Base-by-base conservation (phyloP, 768 basidiomycete species). In the Auriscalpium orientale region DNA sequence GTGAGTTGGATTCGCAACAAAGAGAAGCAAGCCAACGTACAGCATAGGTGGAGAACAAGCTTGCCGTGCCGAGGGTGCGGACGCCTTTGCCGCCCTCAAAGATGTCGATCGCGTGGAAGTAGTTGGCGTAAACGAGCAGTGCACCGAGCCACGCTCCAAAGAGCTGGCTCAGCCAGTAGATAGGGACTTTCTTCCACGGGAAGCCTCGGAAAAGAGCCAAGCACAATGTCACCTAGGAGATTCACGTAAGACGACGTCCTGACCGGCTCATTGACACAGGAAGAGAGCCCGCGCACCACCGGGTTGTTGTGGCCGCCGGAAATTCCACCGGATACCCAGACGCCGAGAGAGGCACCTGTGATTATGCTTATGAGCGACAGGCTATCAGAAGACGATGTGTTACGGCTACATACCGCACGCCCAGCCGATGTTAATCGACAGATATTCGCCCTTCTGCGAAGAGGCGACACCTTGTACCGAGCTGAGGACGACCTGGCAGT, bases 171-270 rank as follows among this genome's bases (percentile, higher is more conserved):
- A 81, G 64, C 47, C 87, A 78, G 66, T 83, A 90, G 20, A 62
- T 76, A 0, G 90, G 90, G 0, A 90, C 90, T 66, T 91, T 91
- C 61, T 76, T 77, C 85, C 87, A 87, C 0, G 90, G 87, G 69
- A 92, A 91, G 47, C 76, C 77, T 59, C 89, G 81, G 67, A 83
- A 82, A 2, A 80, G 73, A 4, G 86, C 87, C 46, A 90, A 64
- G 13, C 82, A 76, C 50, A 92, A 68, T 16, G 90, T 92, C 22
- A 91, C 76, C 84, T 85, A 35, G 33, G 18, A 5, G 28, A 8
- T 1, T 28, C 48, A 18, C 6, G 40, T 43, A 18, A 13, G 40
- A 15, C 40, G 40, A 43, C 18, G 40, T 28, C 28, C 4, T 7
- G 40, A 43, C 13, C 15, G 18, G 40, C 1, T 3, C 40, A 43